Conservation (phyloP, 371 early-diverging fungal genomes). For the Mucor velutinosus region DNA sequence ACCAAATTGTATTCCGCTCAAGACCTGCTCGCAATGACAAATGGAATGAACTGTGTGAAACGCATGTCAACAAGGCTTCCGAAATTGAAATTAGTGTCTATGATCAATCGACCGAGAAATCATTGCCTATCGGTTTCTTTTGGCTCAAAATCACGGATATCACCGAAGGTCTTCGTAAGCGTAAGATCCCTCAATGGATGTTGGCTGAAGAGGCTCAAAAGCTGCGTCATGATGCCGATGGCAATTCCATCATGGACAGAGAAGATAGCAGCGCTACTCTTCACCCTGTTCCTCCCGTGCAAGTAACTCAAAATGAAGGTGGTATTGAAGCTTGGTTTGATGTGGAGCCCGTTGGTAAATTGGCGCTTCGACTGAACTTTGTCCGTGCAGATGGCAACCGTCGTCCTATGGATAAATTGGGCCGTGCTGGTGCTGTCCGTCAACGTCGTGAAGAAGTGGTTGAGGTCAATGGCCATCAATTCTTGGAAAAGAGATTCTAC, state of each 20-base stretch:
- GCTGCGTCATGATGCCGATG: slow-evolving; percentile 36
- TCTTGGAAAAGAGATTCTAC: slow-evolving; percentile 82
- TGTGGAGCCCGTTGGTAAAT: slow-evolving; percentile 89
- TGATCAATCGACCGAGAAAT: slow-evolving; percentile 67
- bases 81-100: slow-evolving; percentile 88
- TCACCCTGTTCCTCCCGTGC: slow-evolving; percentile 3
- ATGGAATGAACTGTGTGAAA: slow-evolving; percentile 80
- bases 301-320: slow-evolving; percentile 26
- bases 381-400: slow-evolving; percentile 46
- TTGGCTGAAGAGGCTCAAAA: slow-evolving; percentile 41
- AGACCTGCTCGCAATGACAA: slow-evolving; percentile 63
- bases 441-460: slow-evolving; percentile 75
- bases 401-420: slow-evolving; percentile 71
- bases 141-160: slow-evolving; percentile 85
- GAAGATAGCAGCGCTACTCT: slow-evolving; percentile 21
- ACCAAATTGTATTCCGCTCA: slow-evolving; percentile 72
- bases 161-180: slow-evolving; percentile 73
- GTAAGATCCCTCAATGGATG: slow-evolving; percentile 49
- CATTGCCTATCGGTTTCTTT: slow-evolving; percentile 73
- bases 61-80: slow-evolving; percentile 85
- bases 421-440: slow-evolving; percentile 88
- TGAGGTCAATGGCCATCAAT: slow-evolving; percentile 88
- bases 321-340: slow-evolving; percentile 86
- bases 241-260: neutral
- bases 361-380: slow-evolving; percentile 80